phyloP scores from a whole-genome alignment of 2,329 filamentous ascomycete genomes.

The Aspergillus sojae region DNA sequence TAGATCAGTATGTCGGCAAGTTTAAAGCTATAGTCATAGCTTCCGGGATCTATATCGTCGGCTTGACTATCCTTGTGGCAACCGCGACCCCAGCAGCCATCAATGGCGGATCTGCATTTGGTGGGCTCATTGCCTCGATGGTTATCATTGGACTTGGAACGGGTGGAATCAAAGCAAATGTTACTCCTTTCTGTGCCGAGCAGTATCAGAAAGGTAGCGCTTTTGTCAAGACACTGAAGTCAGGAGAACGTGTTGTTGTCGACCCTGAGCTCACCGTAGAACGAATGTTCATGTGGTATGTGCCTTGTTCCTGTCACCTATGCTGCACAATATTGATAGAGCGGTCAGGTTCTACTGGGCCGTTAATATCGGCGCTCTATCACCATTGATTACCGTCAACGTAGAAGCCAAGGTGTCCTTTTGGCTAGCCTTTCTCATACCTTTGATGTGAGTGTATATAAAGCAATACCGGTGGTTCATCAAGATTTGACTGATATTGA shows the following conservation, averaged over 20 bases:
- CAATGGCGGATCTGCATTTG: neutral
- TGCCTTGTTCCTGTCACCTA: neutral
- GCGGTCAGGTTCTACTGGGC: conserved; percentile 55
- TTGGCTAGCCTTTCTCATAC: conserved; percentile 61
- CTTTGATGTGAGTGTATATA: conserved; percentile 41
- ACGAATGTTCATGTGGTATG: conserved; percentile 63
- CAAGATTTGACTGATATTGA: conserved; percentile 46
- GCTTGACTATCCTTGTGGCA: conserved; percentile 46
- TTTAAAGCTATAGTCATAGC: conserved; percentile 55
- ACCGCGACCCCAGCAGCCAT: neutral
- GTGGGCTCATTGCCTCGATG: neutral
- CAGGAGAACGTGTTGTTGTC: conserved; percentile 56
- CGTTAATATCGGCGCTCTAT: conserved; percentile 68
- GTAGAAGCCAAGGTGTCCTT: conserved; percentile 66
- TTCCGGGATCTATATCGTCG: conserved; percentile 56
- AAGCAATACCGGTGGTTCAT: neutral
- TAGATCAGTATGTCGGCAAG: conserved; percentile 56
- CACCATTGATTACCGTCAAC: conserved; percentile 50
- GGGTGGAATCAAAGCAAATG: conserved; percentile 48
- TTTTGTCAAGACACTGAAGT: conserved; percentile 33
- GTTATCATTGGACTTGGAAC: conserved; percentile 1
- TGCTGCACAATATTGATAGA: neutral
- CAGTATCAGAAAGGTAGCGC: conserved; percentile 49
- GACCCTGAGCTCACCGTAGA: conserved; percentile 62
- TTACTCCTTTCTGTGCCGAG: conserved; percentile 56